A percentile compares a stretch with the other conserved stretches of the same genome.
Conservation (phyloP, 768 basidiomycete genomes). For the Calocera viscosa region DNA sequence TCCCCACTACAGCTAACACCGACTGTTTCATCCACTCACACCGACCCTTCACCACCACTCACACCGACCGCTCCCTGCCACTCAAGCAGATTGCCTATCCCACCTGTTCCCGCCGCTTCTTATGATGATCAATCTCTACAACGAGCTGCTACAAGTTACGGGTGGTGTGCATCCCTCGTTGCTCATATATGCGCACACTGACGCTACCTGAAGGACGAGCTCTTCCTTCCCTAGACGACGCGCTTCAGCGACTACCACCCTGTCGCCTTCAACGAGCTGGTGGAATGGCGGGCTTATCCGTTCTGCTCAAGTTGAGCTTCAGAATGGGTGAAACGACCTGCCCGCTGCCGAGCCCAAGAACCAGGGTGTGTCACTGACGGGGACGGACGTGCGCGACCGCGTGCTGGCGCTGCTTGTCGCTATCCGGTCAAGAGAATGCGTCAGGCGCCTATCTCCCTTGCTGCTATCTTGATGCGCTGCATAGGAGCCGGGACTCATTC, state of each 20-base stretch:
- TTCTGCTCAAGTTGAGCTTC: conserved; percentile 75
- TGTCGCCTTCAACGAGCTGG: conserved; percentile 67
- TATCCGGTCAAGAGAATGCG: conserved; percentile 82
- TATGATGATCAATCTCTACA: conserved; percentile 68
- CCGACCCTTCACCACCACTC: too few species aligned
- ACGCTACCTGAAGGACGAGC: background rate
- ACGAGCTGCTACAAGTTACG: conserved; percentile 74
- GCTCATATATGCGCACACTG: background rate
- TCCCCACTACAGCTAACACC: too few species aligned
- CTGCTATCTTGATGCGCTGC: conserved; percentile 4
- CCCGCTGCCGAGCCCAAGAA: conserved; percentile 27
- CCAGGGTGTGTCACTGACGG: conserved; percentile 36
- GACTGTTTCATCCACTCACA: too few species aligned
- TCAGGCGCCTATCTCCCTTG: conserved; percentile 10
- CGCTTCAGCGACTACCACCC: conserved; percentile 38
- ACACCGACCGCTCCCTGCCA: too few species aligned
- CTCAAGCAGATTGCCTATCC: background rate
- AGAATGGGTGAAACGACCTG: conserved; percentile 47
- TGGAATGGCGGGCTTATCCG: conserved; percentile 56
- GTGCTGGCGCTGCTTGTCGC: conserved; percentile 67
- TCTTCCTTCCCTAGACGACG: conserved; percentile 24
- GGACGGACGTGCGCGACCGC: conserved; percentile 61
- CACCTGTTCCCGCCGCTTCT: conserved; percentile 53
- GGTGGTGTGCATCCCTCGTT: conserved; percentile 85
- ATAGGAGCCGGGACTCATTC: conserved; percentile 73